phyloP scores from a whole-genome alignment of 2,329 filamentous ascomycete species.

The Fusarium neocosmosporiellum region DNA sequence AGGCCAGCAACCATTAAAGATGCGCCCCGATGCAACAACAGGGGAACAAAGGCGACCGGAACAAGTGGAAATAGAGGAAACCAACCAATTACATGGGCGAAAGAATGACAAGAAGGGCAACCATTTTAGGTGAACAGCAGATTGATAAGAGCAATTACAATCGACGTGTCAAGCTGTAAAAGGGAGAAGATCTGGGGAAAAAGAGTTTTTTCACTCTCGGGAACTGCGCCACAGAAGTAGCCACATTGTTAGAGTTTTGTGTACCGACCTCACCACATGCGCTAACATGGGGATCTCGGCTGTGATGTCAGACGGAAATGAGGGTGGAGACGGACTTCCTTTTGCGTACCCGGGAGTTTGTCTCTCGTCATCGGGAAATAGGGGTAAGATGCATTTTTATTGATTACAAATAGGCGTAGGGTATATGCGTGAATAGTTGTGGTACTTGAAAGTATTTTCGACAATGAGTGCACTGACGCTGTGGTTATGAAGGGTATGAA shows the following conservation, averaged over 20 bases:
- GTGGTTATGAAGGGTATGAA: background rate
- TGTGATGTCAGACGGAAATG: background rate
- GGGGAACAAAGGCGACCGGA: background rate
- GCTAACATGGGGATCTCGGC: background rate
- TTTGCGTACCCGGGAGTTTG: background rate
- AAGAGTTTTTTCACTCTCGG: conserved; percentile 11
- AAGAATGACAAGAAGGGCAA: conserved; percentile 29
- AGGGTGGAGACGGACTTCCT: conserved; percentile 1
- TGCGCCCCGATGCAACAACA: background rate
- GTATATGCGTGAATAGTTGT: background rate
- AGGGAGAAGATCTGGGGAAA: conserved; percentile 12
- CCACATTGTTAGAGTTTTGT: conserved; percentile 2
- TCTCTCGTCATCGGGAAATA: background rate
- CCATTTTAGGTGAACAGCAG: conserved; percentile 5
- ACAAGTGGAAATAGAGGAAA: background rate
- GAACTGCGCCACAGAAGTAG: conserved; percentile 14
- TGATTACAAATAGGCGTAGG: background rate
- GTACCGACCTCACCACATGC: too few relatives aligned
- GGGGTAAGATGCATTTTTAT: background rate
- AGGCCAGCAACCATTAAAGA: conserved; percentile 19
- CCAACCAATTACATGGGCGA: conserved; percentile 30
- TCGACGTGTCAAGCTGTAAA: background rate
- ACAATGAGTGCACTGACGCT: background rate
- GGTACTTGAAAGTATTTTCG: background rate
- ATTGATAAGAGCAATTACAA: conserved; percentile 3